Evolutionary conservation across 1,139 yeast species (phyloP), one percentile per base, ranked within the genome.

Genomic region (Casaregolazyma lundiana): DNA sequence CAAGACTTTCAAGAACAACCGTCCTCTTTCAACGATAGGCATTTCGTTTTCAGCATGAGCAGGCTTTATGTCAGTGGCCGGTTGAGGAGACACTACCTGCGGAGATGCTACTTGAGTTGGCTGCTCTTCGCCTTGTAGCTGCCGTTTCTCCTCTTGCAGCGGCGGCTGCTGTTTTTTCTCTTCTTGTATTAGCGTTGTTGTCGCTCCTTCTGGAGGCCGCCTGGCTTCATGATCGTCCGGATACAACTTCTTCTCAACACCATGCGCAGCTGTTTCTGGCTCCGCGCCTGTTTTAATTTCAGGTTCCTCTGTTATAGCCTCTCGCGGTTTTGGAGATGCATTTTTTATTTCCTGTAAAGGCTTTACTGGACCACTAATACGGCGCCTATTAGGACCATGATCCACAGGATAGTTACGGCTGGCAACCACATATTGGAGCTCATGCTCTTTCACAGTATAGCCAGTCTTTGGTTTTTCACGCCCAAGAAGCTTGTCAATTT

Each of bases 1-100:
- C 46, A 81, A 70, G 19, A 89, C 73, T 47, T 82, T 72, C 40
- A 89, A 71, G 65, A 87, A 89, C 24, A 89, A 65, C 38, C 88
- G 73, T 3, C 97, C 97, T 49, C 78, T 69, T 62, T 87, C 95
- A 35, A 65, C 64, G 37, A 49, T 51, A 6, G 64, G 58, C 48
- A 63, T 46, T n/a, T 59, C 61, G 35, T 53, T 45, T 5, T 42
- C 49, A 22, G 17, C 15, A 24, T 15, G 8, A 11, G 8, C 6
- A 13, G 32, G 13, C 15, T 26, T 26, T 15, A n/a, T 15, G 7
- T 4, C 32, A 26, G 9, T 24, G 29, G 29, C n/a, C n/a, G 29
- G 11, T n/a, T 24, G 7, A 24, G 29, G 3, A 8, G 29, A 24
- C 29, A 7, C 29, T n/a, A n/a, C n/a, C n/a, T n/a, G n/a, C n/a